Evolutionary conservation across 169 alveolate species (phyloP).

Genomic region (Plasmodium knowlesi): DNA sequence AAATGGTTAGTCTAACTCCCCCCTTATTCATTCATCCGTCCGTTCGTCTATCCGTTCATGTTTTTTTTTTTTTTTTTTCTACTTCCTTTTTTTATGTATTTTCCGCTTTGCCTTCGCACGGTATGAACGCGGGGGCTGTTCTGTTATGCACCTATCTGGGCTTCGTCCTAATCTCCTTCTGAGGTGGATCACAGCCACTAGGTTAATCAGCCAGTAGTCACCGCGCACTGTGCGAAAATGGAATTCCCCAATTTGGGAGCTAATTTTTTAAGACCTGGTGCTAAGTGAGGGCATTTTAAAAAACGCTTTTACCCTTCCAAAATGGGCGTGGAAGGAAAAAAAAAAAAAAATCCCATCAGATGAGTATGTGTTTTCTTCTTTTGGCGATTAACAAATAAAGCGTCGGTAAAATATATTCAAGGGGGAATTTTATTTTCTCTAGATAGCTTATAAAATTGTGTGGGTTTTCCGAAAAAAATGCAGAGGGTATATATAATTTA

Average conservation of each 20-base stretch:
- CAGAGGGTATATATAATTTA: not conserved
- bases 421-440: not conserved
- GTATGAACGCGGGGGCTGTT: not conserved
- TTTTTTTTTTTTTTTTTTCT: too few relatives aligned
- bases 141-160: not conserved
- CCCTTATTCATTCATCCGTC: constrained; percentile 17
- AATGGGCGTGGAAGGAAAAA: not conserved
- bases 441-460: not conserved
- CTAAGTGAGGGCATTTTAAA: not conserved
- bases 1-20: not conserved
- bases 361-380: not conserved
- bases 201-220: not conserved
- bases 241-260: not conserved
- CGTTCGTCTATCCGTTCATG: not conserved
- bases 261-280: not conserved
- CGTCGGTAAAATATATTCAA: not conserved
- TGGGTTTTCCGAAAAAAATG: not conserved
- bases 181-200: not conserved
- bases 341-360: not conserved
- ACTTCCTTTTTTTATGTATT: not conserved
- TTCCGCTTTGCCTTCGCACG: not conserved
- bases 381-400: not conserved
- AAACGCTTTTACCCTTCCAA: not conserved
- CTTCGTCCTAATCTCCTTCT: not conserved
- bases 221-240: not conserved